phyloP scores from a whole-genome alignment of 139 green algal genomes.

The Pseudopediastrum boryanum region DNA sequence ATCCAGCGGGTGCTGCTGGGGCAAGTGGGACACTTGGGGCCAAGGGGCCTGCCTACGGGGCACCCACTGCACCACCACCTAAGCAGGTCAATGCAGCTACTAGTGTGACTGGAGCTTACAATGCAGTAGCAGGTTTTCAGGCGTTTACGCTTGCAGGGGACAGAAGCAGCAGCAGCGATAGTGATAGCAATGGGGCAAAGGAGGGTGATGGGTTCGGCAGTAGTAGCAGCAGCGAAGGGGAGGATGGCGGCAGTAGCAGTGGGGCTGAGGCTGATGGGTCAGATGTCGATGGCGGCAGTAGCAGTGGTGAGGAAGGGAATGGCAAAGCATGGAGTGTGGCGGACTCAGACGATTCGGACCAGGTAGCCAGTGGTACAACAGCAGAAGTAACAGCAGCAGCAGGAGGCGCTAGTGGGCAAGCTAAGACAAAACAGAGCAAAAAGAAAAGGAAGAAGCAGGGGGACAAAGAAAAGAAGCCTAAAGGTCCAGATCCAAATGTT shows the following conservation, averaged over 20 bases:
- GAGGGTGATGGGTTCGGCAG: not conserved
- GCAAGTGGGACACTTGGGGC: not conserved
- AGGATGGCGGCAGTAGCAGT: slow-evolving; percentile 8
- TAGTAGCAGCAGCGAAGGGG: not conserved
- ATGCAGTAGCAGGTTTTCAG: slow-evolving; percentile 34
- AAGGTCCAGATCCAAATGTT: not conserved
- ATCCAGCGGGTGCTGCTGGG: slow-evolving; percentile 22
- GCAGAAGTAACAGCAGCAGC: no score
- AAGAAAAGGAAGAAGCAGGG: no score
- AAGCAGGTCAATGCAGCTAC: not conserved
- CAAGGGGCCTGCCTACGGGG: not conserved
- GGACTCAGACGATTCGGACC: no score
- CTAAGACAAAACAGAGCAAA: no score
- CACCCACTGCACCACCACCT: not conserved
- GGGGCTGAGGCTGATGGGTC: not conserved
- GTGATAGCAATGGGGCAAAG: slow-evolving; percentile 8
- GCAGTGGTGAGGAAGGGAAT: not conserved
- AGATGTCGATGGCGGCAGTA: slow-evolving; percentile 8
- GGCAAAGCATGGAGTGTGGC: not conserved
- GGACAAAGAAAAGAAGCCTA: no score
- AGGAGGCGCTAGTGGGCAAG: no score
- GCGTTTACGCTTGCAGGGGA: slow-evolving; percentile 24
- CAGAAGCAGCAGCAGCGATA: slow-evolving; percentile 10
- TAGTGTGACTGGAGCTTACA: slow-evolving; percentile 17
- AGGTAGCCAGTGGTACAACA: no score